Percentiles rank a stretch among this genome's conserved stretches.
Conservation (phyloP, 1,139 yeast species). For the Geotrichum europaeum region DNA sequence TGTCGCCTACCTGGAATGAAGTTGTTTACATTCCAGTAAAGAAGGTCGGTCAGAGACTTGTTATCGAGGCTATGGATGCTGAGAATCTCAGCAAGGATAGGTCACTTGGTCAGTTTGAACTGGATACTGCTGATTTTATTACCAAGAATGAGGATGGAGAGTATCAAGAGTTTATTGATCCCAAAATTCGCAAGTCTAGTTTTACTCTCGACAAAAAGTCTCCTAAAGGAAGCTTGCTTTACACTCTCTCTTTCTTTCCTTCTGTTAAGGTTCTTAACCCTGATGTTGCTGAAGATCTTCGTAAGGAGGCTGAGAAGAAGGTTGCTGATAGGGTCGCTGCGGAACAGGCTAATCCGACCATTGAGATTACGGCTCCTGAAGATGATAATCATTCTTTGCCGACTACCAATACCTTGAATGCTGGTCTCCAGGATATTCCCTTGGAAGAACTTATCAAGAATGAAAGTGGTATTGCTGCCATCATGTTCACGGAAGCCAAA, state of each 20-base stretch:
- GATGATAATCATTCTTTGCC: conserved; percentile 11
- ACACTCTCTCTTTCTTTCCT: conserved; percentile 76
- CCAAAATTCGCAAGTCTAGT: conserved; percentile 51
- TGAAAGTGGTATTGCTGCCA: conserved; percentile 70
- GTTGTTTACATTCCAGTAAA: conserved; percentile 74
- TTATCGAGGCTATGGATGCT: conserved; percentile 88
- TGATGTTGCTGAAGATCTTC: conserved; percentile 51
- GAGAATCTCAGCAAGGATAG: conserved; percentile 73
- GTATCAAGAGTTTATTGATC: conserved; percentile 55
- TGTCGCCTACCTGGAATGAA: conserved; percentile 82
- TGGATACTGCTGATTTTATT: conserved; percentile 61
- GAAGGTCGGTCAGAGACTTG: conserved; percentile 73
- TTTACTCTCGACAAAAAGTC: conserved; percentile 63
- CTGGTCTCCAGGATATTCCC: conserved; percentile 41
- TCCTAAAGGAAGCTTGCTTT: conserved; percentile 72
- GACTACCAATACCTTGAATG: conserved; percentile 19
- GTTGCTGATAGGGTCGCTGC: conserved; percentile 26
- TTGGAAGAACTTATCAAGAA: conserved; percentile 56
- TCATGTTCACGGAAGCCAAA: conserved; percentile 55
- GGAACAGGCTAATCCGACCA: conserved; percentile 28
- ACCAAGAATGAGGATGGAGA: conserved; percentile 62
- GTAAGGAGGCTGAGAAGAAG: conserved; percentile 25
- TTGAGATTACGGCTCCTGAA: background rate
- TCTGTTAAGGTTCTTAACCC: conserved; percentile 68
- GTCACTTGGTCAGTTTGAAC: conserved; percentile 73